These are phyloP conservation scores for Suillus subluteus DNA, from an alignment of 768 basidiomycete species.

Conservation along the genomic window DNA sequence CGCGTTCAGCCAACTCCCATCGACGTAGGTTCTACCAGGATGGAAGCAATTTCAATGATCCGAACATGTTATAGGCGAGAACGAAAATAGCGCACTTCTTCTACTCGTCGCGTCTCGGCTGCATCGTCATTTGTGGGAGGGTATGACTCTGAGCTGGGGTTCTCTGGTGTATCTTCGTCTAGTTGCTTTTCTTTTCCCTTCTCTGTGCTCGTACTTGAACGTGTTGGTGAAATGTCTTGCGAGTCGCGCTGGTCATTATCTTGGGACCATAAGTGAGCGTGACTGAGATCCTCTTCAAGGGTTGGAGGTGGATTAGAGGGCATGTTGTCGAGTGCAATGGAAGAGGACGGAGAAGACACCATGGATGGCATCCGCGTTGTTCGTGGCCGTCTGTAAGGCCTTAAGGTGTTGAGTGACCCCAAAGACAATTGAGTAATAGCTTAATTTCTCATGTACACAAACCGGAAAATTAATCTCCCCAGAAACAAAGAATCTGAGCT, in stretches of 20 bases:
- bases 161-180: constrained; percentile 29
- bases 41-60: constrained; percentile 9
- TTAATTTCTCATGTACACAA: constrained; percentile 1
- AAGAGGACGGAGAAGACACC: constrained; percentile 28
- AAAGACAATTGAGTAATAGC: neutral
- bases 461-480: neutral
- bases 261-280: constrained; percentile 38
- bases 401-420: neutral
- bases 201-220: constrained; percentile 26
- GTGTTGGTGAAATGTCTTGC: constrained; percentile 27
- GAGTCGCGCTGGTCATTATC: constrained; percentile 25
- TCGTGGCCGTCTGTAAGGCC: constrained; percentile 10
- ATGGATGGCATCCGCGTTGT: constrained; percentile 12
- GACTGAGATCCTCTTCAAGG: constrained; percentile 50
- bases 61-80: neutral
- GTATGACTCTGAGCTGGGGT: constrained; percentile 43
- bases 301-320: constrained; percentile 24
- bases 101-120: constrained; percentile 67
- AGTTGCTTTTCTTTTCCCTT: constrained; percentile 39
- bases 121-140: constrained; percentile 71
- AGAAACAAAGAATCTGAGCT: neutral
- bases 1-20: constrained; percentile 81
- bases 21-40: constrained; percentile 64
- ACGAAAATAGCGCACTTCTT: constrained; percentile 57
- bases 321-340: constrained; percentile 41